These are phyloP conservation scores for Raddia guianensis DNA, from an alignment of 176 grass and related monocot genomes.

Conservation along the genomic window DNA sequence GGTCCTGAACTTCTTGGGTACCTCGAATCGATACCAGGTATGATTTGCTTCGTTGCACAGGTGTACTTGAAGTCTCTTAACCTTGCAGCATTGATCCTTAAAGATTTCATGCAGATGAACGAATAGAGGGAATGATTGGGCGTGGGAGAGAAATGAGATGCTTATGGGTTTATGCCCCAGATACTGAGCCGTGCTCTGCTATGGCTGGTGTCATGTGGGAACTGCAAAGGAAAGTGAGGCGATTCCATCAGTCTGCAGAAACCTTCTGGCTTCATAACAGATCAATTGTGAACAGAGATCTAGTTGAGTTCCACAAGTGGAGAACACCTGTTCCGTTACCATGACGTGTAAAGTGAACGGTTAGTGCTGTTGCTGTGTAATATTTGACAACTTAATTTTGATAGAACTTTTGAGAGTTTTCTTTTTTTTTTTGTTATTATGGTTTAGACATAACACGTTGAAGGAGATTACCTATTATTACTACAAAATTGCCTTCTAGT, in stretches of 20 bases:
- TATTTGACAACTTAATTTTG: not conserved
- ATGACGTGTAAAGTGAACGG: conserved; percentile 27
- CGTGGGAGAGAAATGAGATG: conserved; percentile 69
- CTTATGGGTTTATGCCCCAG: conserved; percentile 76
- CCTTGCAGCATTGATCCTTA: not conserved
- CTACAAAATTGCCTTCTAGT: no score
- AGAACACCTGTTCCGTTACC: conserved; percentile 73
- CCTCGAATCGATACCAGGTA: conserved; percentile 87
- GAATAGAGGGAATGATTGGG: conserved; percentile 70
- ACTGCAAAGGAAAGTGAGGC: conserved; percentile 76
- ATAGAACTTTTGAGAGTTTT: not conserved
- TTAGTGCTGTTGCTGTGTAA: not conserved
- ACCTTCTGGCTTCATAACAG: conserved; percentile 95
- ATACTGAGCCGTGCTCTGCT: conserved; percentile 71
- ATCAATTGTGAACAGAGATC: conserved; percentile 76
- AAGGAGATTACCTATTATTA: not conserved
- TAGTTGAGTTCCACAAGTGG: conserved; percentile 73
- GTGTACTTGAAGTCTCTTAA: not conserved
- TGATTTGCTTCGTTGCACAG: not conserved
- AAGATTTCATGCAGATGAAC: conserved; percentile 59
- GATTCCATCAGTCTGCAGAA: conserved; percentile 76
- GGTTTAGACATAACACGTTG: no score
- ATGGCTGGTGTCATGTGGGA: conserved; percentile 87
- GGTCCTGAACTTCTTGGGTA: conserved; percentile 67
- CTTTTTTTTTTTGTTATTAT: not conserved